Evolutionary conservation across 345 rosid genomes (phyloP), one percentile per base, ranked within the genome.

Genomic region (Moricandia moricandioides): DNA sequence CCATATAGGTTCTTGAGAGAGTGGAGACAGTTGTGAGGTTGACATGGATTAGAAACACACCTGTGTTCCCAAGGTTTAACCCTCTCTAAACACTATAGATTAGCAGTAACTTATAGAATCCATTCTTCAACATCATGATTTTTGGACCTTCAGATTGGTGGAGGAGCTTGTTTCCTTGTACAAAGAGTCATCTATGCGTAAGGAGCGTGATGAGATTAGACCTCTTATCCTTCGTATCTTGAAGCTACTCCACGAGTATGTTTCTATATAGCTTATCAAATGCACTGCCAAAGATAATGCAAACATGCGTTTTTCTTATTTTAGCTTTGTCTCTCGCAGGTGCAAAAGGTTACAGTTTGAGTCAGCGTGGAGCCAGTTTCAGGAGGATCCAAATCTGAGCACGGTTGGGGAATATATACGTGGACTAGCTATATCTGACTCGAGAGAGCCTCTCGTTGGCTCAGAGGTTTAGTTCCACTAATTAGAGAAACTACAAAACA

Each of bases 41-140:
- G 67, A 95, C 99, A 0, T 90, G 99, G 97, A 84, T 95, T 73
- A 85, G 97, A 83, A 89, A 90, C 87, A 78, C 96, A 4, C 89
- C 92, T 16, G 80, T 78, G 59, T 10, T 84, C 74, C 88, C 75
- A 75, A 88, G 97, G 99, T 95, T 59, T 33, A 45, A 64, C 9
- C 12, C 66, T n/a, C 13, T 70, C 17, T 47, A 16, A 69, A 65
- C 45, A 49, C 60, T 64, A 61, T 29, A 63, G 71, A 61, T 65
- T n/a, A 6, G 57, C 61, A 45, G 43, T 47, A 70, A 30, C 5
- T 64, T 37, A 0, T 11, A 13, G 24, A 1, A 54, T 24, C 61
- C 27, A 24, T 33, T 34, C 24, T 65, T 45, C 54, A 59, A 67
- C 39, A 51, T 12, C 51, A 54, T 10, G 39, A 18, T 72, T 59